phyloP scores from a whole-genome alignment of 495 filamentous ascomycete species.

The Daldinia caldariorum region DNA sequence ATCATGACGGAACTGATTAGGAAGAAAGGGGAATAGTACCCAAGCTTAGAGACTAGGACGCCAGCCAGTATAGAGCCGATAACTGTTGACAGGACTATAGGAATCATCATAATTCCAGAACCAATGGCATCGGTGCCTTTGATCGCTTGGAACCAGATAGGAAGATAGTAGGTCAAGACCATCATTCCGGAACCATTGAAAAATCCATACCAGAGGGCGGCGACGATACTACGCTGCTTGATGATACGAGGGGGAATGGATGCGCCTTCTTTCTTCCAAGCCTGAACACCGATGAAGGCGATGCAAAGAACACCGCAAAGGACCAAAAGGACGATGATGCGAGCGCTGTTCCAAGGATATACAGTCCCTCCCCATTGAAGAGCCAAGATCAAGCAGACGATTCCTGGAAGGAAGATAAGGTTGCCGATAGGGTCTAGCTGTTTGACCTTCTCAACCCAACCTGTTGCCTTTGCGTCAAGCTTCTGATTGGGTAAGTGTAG shows the following conservation, averaged over 20 bases:
- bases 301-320: constrained; percentile 67
- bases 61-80: constrained; percentile 64
- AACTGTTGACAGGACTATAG: constrained; percentile 55
- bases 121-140: constrained; percentile 60
- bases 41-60: constrained; percentile 50
- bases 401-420: constrained; percentile 69
- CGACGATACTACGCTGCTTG: constrained; percentile 69
- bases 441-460: constrained; percentile 54
- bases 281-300: constrained; percentile 67
- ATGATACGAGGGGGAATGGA: constrained; percentile 74
- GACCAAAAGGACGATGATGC: constrained; percentile 75
- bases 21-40: constrained; percentile 72
- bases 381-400: constrained; percentile 77
- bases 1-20: constrained; percentile 60
- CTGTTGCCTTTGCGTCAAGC: constrained; percentile 63
- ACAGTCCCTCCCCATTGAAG: constrained; percentile 82
- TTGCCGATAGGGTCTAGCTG: constrained; percentile 76
- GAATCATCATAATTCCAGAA: constrained; percentile 63
- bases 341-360: constrained; percentile 68
- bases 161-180: constrained; percentile 67
- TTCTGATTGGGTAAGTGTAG: constrained; percentile 74
- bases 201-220: constrained; percentile 61
- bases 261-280: constrained; percentile 69
- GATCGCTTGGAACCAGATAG: constrained; percentile 77
- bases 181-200: constrained; percentile 67